Evolutionary conservation across 2,329 filamentous ascomycete genomes (phyloP).

Genomic region (Neofusicoccum sp.): DNA sequence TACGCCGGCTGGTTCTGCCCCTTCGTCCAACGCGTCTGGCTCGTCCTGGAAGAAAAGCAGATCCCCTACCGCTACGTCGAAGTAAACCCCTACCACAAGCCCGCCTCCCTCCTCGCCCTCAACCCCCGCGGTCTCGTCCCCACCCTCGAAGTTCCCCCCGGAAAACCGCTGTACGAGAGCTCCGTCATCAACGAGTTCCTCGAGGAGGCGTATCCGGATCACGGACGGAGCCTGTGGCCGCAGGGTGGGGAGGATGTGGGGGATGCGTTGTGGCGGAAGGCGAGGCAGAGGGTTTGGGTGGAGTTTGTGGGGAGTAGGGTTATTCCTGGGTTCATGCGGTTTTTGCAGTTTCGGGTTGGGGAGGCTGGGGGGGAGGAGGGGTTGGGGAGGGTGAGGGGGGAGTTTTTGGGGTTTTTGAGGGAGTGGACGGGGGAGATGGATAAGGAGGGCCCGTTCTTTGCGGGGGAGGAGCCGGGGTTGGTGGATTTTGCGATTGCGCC

Average conservation of each 20-base stretch:
- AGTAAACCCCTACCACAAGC: constrained; percentile 77
- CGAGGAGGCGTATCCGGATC: constrained; percentile 64
- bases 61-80: constrained; percentile 68
- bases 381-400: constrained; percentile 52
- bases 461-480: constrained; percentile 61
- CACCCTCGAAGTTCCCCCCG: constrained; percentile 57
- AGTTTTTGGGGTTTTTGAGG: constrained; percentile 60
- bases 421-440: constrained; percentile 64
- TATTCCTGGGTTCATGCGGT: constrained; percentile 67
- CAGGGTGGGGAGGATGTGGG: constrained; percentile 61
- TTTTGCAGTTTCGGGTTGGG: constrained; percentile 46
- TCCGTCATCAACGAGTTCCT: constrained; percentile 73
- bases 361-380: constrained; percentile 35
- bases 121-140: constrained; percentile 77
- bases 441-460: constrained; percentile 62
- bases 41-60: constrained; percentile 69
- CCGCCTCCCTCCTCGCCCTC: constrained; percentile 62
- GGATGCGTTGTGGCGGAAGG: no score
- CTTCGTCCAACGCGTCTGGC: constrained; percentile 68
- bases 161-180: constrained; percentile 69
- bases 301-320: constrained; percentile 68
- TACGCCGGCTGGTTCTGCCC: constrained; percentile 75
- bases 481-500: constrained; percentile 71
- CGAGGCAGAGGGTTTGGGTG: constrained; percentile 68
- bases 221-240: constrained; percentile 55